Evolutionary conservation across 2,329 filamentous ascomycete species (phyloP), one percentile per base, ranked within the genome.

Genomic region (Pestalotiopsis sp.): DNA sequence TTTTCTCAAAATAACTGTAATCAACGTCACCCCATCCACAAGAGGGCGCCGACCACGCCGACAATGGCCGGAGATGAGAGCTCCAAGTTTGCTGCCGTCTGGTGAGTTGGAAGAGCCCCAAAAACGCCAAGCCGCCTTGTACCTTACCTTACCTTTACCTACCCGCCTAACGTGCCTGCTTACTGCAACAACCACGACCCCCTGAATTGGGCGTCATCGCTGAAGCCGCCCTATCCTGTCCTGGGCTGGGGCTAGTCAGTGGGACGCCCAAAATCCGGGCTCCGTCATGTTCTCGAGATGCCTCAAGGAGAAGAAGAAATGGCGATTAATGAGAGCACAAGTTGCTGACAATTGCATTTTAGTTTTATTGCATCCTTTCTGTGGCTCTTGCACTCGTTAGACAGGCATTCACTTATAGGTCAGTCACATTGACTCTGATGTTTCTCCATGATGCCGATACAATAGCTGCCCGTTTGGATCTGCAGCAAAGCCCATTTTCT

Each of bases 341-440:
- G 23, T 20, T 14, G 41, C 23, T 66, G 23, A 57, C 64, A 14
- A 14, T 36, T 20, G n/a, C 3, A 17, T 3, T 36, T 9, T 38
- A 66, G 64, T 56, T 66, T 66, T 14, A 17, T 66, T n/a, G 56
- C 64, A 20, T 66, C 64, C 4, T 66, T 66, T 27, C 27, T 60
- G 25, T 66, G 64, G 64, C 64, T 66, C 39, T 45, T 38, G 13
- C 39, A 66, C 20, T 59, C 64, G 13, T 57, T 66, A 27, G 52
- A 66, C 39, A 59, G 56, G 25, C 64, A 66, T 17, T 66, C 56
- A 59, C 64, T 66, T 11, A 56, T 52, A 60, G 64, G 64, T 66
- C 25, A 38, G 64, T 20, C 7, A 20, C 62, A 23, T 63, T 45
- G 38, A 14, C 14, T 23, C 4, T 17, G 6, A 13, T 20, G 6